A percentile compares a stretch with the other conserved stretches of the same genome.
Evolutionary conservation across 2,329 filamentous ascomycete genomes (phyloP).

Genomic region (Rugonectria rugulosa): DNA sequence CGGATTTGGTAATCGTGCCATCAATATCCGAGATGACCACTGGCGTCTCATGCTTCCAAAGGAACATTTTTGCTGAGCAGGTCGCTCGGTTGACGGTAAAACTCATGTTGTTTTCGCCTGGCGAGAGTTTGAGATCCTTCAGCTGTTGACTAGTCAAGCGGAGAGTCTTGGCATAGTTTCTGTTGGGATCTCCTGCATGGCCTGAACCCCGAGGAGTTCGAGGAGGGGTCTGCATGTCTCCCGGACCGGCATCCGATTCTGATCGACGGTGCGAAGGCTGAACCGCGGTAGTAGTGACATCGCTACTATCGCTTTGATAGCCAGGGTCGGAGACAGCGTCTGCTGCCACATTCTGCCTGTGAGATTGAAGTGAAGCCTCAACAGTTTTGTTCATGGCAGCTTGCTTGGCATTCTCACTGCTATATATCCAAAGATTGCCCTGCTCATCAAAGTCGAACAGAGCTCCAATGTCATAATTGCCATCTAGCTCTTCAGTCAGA

Average conservation of each 20-base stretch:
- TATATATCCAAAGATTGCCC: slow-evolving; percentile 99
- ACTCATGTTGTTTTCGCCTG: slow-evolving; percentile 90
- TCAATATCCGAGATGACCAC: slow-evolving; percentile 99
- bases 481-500: slow-evolving; percentile 89
- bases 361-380: slow-evolving; percentile 56
- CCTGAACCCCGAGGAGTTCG: slow-evolving; percentile 73
- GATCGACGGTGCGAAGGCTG: slow-evolving; percentile 64
- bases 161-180: slow-evolving; percentile 96
- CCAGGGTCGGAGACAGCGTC: slow-evolving; percentile 92
- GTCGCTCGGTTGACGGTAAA: slow-evolving; percentile 97
- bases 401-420: slow-evolving; percentile 94
- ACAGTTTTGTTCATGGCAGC: slow-evolving; percentile 76
- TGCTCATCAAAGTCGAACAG: slow-evolving; percentile 95
- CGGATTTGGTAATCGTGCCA: slow-evolving; percentile 97
- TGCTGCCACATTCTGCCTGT: slow-evolving; percentile 62
- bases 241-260: slow-evolving; percentile 70
- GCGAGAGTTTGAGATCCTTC: slow-evolving; percentile 81
- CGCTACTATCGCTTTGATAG: slow-evolving; percentile 89
- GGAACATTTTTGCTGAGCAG: slow-evolving; percentile 90
- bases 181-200: slow-evolving; percentile 72
- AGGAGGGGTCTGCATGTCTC: slow-evolving; percentile 68
- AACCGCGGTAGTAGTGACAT: slow-evolving; percentile 58
- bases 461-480: slow-evolving; percentile 94
- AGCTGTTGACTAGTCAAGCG: slow-evolving; percentile 95
- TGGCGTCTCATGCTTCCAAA: slow-evolving; percentile 90